phyloP scores from a whole-genome alignment of 208 protist genomes.

The Leptomonas seymouri region DNA sequence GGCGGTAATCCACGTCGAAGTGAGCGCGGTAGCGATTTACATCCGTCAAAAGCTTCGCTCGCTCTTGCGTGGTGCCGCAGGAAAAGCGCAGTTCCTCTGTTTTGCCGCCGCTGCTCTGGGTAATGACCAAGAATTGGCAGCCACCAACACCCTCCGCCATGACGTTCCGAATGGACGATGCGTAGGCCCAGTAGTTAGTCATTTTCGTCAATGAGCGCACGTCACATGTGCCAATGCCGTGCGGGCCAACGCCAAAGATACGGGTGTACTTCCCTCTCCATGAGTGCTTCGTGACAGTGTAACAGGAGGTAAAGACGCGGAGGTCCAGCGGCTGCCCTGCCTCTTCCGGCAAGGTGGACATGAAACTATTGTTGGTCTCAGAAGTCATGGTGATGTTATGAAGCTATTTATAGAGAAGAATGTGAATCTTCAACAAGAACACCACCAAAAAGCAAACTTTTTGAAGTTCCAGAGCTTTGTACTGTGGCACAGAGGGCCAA shows the following conservation, averaged over 20 bases:
- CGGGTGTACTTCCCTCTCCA: conserved; percentile 90
- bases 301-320: conserved; percentile 66
- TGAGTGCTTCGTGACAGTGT: conserved; percentile 83
- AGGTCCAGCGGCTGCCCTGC: conserved; percentile 14
- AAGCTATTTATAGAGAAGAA: conserved; percentile 7
- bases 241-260: conserved; percentile 72
- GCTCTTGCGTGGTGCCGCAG: conserved; percentile 49
- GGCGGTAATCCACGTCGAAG: conserved; percentile 57
- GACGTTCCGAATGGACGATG: conserved; percentile 35
- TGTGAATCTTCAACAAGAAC: too few species aligned
- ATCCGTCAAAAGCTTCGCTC: conserved; percentile 87
- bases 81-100: conserved; percentile 74
- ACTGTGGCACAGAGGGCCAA: too few species aligned
- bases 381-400: conserved; percentile 1
- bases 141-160: conserved; percentile 31
- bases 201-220: conserved; percentile 66
- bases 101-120: conserved; percentile 33
- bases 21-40: conserved; percentile 65
- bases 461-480: too few species aligned
- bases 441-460: too few species aligned
- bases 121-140: conserved; percentile 61
- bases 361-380: conserved; percentile 8
- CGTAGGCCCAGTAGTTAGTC: conserved; percentile 87
- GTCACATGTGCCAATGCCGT: conserved; percentile 74
- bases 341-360: conserved; percentile 14